phyloP scores from a whole-genome alignment of 352 stramenopile species.

The Pythium pyrilobum region DNA sequence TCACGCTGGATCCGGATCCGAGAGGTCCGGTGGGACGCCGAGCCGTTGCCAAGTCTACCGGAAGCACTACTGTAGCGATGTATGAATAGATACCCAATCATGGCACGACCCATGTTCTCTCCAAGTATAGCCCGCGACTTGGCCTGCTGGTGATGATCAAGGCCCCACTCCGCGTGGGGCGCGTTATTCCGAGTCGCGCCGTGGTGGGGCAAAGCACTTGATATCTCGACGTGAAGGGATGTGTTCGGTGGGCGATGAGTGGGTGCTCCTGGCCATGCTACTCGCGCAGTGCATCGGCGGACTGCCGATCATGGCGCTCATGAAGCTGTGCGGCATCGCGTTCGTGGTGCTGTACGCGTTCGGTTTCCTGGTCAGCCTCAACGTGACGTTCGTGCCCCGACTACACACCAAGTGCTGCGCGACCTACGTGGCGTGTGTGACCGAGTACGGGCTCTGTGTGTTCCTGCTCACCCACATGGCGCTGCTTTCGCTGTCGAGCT shows the following conservation, averaged over 20 bases:
- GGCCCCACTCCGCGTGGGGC: too few relatives aligned
- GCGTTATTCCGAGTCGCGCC: too few relatives aligned
- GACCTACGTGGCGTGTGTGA: constrained; percentile 25
- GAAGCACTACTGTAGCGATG: too few relatives aligned
- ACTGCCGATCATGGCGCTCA: constrained; percentile 42
- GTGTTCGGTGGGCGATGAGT: constrained; percentile 44
- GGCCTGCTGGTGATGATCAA: too few relatives aligned
- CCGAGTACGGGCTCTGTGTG: constrained; percentile 37
- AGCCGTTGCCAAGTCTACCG: too few relatives aligned
- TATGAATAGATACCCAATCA: too few relatives aligned
- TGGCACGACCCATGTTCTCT: too few relatives aligned
- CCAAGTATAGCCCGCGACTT: too few relatives aligned
- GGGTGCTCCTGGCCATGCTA: constrained; percentile 38
- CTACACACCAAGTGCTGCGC: constrained; percentile 31
- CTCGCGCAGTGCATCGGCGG: constrained; percentile 31
- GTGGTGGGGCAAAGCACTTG: too few relatives aligned
- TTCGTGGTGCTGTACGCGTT: constrained; percentile 32
- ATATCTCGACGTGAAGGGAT: not conserved
- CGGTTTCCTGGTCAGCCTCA: constrained; percentile 32
- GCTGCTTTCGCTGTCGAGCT: constrained; percentile 33
- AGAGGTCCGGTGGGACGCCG: not conserved
- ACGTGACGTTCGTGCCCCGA: constrained; percentile 33
- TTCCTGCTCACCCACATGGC: constrained; percentile 35
- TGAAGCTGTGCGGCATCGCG: constrained; percentile 34
- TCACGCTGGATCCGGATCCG: not conserved